Base-by-base conservation (phyloP, 176 grass and related monocot genomes). In the Oryza glumipatula region DNA sequence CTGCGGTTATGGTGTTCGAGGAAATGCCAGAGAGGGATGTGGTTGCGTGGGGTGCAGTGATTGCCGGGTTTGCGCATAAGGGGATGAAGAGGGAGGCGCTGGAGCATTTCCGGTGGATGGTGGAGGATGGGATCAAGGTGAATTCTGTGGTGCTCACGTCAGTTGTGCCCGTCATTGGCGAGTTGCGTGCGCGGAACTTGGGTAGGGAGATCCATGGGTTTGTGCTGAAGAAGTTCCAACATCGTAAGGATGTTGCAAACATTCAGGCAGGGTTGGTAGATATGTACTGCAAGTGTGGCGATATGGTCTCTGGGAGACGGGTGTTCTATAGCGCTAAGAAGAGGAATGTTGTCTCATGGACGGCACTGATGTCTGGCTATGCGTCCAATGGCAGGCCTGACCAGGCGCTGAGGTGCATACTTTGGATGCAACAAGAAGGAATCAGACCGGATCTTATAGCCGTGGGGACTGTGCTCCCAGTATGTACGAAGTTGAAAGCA, bases 361-460 rank as follows among this genome's bases (percentile, higher is more conserved):
- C 93, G 43, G 84, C 89, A 35, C 68, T 98, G 44, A 90, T 98
- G 88, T 95, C 96, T 68, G 96, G 96, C 32, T 95, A 98, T 74
- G 93, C 96, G 66, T 90, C 80, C 58, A 95, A 95, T 69, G 90
- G 93, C 23, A 91, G 91, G 17, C 89, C 86, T 38, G 91, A 95
- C 67, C 88, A 95, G 82, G 91, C 93, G 1, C 65, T 98, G 43
- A 90, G 93, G 83, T 98, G 93, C 11, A 84, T 98, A 80, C 69
- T 76, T 74, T 98, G 96, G 96, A 98, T 98, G 96, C 91, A 95
- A 71, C 91, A 93, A 76, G 96, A 95, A 92, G 89, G 93, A 68
- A 77, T 95, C 13, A 88, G 74, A 15, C 93, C 93, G 48, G 96
- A 98, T 67, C 82, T 90, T 22, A 84, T 95, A 77, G 87, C 89